phyloP scores from a whole-genome alignment of 2,329 filamentous ascomycete genomes.

The Botrytis paeoniae region DNA sequence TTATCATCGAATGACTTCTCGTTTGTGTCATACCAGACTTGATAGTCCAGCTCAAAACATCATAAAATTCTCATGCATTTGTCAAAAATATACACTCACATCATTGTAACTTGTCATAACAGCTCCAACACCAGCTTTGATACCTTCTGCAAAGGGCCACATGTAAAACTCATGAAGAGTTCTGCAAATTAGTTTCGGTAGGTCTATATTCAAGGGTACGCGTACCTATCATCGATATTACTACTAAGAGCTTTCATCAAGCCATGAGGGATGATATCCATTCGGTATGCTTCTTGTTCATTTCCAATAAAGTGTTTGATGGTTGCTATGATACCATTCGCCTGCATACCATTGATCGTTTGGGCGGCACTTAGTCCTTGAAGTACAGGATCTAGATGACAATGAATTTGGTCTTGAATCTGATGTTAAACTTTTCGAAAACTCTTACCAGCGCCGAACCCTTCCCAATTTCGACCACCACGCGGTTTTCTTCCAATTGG shows the following conservation, averaged over 20 bases:
- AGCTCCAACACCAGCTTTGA: constrained; percentile 72
- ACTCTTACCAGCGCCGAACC: constrained; percentile 51
- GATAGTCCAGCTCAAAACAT: not conserved
- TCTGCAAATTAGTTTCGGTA: constrained; percentile 13
- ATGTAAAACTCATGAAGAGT: constrained; percentile 59
- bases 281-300: constrained; percentile 39
- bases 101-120: constrained; percentile 83
- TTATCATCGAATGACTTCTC: not conserved
- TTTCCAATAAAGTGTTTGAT: constrained; percentile 58
- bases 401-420: not conserved
- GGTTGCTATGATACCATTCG: constrained; percentile 53
- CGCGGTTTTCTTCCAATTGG: constrained; percentile 69
- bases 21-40: not conserved
- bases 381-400: constrained; percentile 58
- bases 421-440: not conserved
- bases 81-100: constrained; percentile 22
- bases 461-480: constrained; percentile 74
- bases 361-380: constrained; percentile 50
- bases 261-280: constrained; percentile 37
- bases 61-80: not conserved
- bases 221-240: constrained; percentile 53
- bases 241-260: constrained; percentile 39
- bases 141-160: constrained; percentile 54
- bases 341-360: constrained; percentile 56
- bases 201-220: not conserved